Evolutionary conservation across 1,284 basidiomycete species (phyloP), one percentile per base, ranked within the genome.

Genomic region (Caloboletus inedulis): DNA sequence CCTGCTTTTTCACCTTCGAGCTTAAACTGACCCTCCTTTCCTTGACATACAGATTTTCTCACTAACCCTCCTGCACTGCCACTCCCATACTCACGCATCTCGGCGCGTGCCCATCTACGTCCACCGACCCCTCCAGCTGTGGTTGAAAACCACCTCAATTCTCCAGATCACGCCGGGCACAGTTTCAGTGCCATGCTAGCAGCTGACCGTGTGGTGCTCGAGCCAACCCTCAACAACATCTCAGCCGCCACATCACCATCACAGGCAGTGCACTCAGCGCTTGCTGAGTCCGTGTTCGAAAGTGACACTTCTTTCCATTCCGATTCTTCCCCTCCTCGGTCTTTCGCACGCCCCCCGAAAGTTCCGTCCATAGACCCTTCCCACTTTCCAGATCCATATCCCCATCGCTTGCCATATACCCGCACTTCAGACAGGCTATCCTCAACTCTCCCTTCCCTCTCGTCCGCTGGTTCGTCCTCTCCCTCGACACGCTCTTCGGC

Each of bases 401-500:
- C 69, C 9, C 66, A 71, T 0, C 71, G 72, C 30, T 42, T 58
- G 14, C 65, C 67, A 0, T 69, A 62, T 37, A 21, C 51, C 36
- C 70, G 59, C 44, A 60, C 59, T 19, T 68, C 69, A 14, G 66
- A 74, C 43, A 70, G 74, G 55, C 68, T 74, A 7, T 70, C 73
- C n/a, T 74, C 73, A 6, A 67, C 72, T 34, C 75, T 75, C 37
- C 81, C 81, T 5, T 73, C 81, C 19, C 79, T 87, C 47, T 88
- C 86, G 4, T 85, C 83, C 4, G 77, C 79, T 37, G 79, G 79
- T 47, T 87, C 87, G 1, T 83, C 85, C 10, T 81, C 84, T 36
- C 75, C 78, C 2, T 89, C 87, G 4, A 82, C 86, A 7, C 80
- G 87, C 52, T 89, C 88, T 3, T 89, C 87, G 9, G 85, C 87